Conservation (phyloP, 208 protist genomes). For the Blastocrithidia nonstop region DNA sequence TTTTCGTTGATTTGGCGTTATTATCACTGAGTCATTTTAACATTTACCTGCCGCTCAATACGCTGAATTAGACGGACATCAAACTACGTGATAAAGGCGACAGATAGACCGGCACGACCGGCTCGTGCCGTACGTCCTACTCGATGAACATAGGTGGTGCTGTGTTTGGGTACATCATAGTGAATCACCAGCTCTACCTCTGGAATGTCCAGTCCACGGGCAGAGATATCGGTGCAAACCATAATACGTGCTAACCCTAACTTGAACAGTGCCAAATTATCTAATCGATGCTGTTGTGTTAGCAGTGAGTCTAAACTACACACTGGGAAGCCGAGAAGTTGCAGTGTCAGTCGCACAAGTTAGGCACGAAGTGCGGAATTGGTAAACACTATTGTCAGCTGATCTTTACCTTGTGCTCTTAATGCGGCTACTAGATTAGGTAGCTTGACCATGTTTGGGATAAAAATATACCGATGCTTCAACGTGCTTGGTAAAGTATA, state of each 20-base stretch:
- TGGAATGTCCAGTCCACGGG: slow-evolving; percentile 95
- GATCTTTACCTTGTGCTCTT: slow-evolving; percentile 24
- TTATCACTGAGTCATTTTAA: slow-evolving; percentile 26
- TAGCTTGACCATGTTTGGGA: slow-evolving; percentile 75
- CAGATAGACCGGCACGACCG: slow-evolving; percentile 38
- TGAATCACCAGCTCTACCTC: slow-evolving; percentile 93
- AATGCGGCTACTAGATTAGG: slow-evolving; percentile 60
- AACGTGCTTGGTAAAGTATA: slow-evolving; percentile 23
- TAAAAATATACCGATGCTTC: slow-evolving; percentile 51
- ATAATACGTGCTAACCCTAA: slow-evolving; percentile 77
- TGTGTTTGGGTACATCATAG: slow-evolving; percentile 93
- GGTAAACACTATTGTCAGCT: slow-evolving; percentile 74
- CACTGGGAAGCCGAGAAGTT: slow-evolving; percentile 91
- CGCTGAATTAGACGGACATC: slow-evolving; percentile 59
- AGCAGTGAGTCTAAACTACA: slow-evolving; percentile 95
- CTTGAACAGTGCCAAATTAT: slow-evolving; percentile 96
- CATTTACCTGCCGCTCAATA: slow-evolving; percentile 32
- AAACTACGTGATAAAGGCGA: slow-evolving; percentile 68
- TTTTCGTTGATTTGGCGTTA: slow-evolving; percentile 27
- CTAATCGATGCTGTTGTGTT: slow-evolving; percentile 91
- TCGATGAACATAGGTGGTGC: slow-evolving; percentile 95
- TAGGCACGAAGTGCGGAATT: slow-evolving; percentile 76
- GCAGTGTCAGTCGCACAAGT: slow-evolving; percentile 70
- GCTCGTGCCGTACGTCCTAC: slow-evolving; percentile 94
- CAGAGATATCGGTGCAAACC: slow-evolving; percentile 85